Base-by-base conservation (phyloP, 148 eudicot species). In the Rhododendron mucronatum region DNA sequence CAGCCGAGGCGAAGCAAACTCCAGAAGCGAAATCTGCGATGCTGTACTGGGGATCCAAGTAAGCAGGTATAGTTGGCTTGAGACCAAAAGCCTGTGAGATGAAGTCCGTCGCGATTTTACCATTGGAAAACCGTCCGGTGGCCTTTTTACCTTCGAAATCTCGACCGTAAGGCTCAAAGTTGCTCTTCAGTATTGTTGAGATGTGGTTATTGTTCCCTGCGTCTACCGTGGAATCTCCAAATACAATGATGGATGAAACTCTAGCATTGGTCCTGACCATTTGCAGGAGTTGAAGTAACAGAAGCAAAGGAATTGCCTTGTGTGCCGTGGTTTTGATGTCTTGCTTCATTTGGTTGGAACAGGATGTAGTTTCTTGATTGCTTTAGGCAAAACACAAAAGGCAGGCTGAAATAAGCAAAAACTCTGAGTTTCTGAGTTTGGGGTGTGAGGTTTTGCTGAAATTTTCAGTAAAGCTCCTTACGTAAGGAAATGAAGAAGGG, bases 21-120 rank as follows among this genome's bases (percentile, higher is more conserved):
- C 88, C 88, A 39, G 88, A 86, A 71, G 80, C 57, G 35, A 86
- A 86, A 26, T 86, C 88, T 41, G 47, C 0, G 2, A 86, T 82
- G 55, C 16, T 73, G 73, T 86, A 86, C 63, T 18, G 20, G 20
- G 88, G 88, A 82, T 86, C 88, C 81, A 86, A 86, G 73, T 82
- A 86, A 71, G 88, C 88, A 82, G 88, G 88, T 81, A 86, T 41
- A 3, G 30, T 71, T 37, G 88, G 55, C 73, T 86, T 81, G 71
- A 86, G 88, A 86, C 88, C 88, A 18, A 86, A 86, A 71, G 88
- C 88, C 84, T 86, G 44, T 26, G 88, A 86, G 78, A 86, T 86
- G 78, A 86, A 86, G 78, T 86, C 88, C 28, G 81, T 86, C 13
- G 61, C 28, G 10, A 86, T 73, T 77, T 81, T n/a, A 74, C 88